Conservation (phyloP, 1,284 basidiomycete genomes). For the Bondarzewia mesenterica region DNA sequence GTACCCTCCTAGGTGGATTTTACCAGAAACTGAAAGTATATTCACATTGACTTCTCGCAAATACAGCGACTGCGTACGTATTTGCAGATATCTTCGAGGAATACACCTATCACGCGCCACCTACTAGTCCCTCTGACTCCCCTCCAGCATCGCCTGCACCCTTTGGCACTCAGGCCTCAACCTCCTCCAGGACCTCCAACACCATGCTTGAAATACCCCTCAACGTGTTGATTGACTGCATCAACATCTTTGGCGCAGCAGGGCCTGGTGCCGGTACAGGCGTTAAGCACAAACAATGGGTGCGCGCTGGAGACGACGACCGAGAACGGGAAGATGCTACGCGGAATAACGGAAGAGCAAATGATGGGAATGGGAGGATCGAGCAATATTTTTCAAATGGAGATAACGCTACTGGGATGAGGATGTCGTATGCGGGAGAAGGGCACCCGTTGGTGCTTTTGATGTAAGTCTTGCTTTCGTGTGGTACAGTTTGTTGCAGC, state of each 20-base stretch:
- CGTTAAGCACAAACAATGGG: conserved; percentile 39
- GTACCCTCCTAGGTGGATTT: conserved; percentile 60
- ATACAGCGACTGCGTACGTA: conserved; percentile 78
- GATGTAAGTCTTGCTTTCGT: conserved; percentile 49
- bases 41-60: neutral
- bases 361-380: conserved; percentile 21
- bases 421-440: conserved; percentile 72
- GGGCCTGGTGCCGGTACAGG: conserved; percentile 23
- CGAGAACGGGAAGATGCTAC: conserved; percentile 30
- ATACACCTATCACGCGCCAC: conserved; percentile 51
- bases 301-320: conserved; percentile 42
- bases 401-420: conserved; percentile 74
- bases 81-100: conserved; percentile 74
- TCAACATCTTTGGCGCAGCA: conserved; percentile 89
- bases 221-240: conserved; percentile 76
- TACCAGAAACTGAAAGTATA: conserved; percentile 2
- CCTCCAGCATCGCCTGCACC: conserved; percentile 10
- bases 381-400: conserved; percentile 46
- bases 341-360: conserved; percentile 6
- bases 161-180: conserved; percentile 10
- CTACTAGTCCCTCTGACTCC: conserved; percentile 27
- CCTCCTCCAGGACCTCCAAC: conserved; percentile 19
- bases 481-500: neutral
- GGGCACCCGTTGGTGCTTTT: conserved; percentile 77
- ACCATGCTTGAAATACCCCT: conserved; percentile 78